Percentiles rank a stretch among this genome's conserved stretches.
Evolutionary conservation across 2,329 filamentous ascomycete species (phyloP).

Genomic region (Penicillium sp.): DNA sequence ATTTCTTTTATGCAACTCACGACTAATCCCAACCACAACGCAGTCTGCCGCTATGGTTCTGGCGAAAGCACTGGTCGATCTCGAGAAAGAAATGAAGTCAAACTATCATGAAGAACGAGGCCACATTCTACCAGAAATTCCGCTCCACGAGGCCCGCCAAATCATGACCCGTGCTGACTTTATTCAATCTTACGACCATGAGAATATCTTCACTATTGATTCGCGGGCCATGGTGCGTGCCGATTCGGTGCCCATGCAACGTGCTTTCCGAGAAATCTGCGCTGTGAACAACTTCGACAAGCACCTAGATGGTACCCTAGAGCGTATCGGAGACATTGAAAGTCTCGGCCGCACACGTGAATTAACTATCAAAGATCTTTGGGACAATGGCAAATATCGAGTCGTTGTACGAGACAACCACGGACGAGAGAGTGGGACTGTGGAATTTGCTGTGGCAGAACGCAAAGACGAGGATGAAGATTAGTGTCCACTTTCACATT

Average conservation of each 20-base stretch:
- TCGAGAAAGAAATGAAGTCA: slow-evolving; percentile 61
- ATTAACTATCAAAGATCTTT: slow-evolving; percentile 90
- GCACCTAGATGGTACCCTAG: slow-evolving; percentile 76
- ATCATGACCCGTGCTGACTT: slow-evolving; percentile 97
- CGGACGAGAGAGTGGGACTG: slow-evolving; percentile 48
- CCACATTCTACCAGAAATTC: slow-evolving; percentile 75
- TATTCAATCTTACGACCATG: slow-evolving; percentile 84
- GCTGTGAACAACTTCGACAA: slow-evolving; percentile 72
- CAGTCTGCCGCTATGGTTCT: slow-evolving; percentile 90
- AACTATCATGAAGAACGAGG: slow-evolving; percentile 66
- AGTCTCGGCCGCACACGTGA: slow-evolving; percentile 90
- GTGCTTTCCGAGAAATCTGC: slow-evolving; percentile 84
- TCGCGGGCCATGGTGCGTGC: slow-evolving; percentile 82
- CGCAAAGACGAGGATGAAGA: slow-evolving; percentile 36
- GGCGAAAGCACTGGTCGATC: slow-evolving; percentile 84
- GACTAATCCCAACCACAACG: slow-evolving; percentile 17
- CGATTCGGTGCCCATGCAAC: slow-evolving; percentile 94
- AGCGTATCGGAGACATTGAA: slow-evolving; percentile 90
- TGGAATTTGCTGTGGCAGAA: slow-evolving; percentile 49
- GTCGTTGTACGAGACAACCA: slow-evolving; percentile 53
- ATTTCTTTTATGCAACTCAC: background rate
- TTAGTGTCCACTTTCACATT: slow-evolving; percentile 14
- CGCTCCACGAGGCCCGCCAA: slow-evolving; percentile 79
- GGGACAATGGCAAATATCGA: slow-evolving; percentile 76
- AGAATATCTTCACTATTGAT: slow-evolving; percentile 95